These are phyloP conservation scores for Purpureocillium lavendulum DNA, from an alignment of 2,329 filamentous ascomycete species.

Conservation along the genomic window DNA sequence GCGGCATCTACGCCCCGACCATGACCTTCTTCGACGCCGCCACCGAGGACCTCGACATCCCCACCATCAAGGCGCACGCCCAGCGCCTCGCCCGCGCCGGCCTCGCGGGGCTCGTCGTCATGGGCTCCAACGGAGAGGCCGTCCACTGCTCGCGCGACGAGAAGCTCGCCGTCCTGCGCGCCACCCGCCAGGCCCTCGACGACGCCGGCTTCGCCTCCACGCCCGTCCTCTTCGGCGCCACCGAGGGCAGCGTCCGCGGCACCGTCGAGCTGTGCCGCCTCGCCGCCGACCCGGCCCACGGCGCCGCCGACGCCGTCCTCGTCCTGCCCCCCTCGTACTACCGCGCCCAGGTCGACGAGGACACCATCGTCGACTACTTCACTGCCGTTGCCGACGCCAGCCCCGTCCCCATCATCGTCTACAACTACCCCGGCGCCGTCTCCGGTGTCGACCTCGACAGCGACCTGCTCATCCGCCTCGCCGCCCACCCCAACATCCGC, in stretches of 20 bases:
- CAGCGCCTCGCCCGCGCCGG: conserved; percentile 70
- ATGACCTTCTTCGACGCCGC: conserved; percentile 84
- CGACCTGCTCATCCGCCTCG: conserved; percentile 73
- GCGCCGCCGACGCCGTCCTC: conserved; percentile 73
- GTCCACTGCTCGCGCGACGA: conserved; percentile 75
- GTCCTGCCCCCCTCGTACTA: conserved; percentile 80
- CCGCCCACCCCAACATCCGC: conserved; percentile 73
- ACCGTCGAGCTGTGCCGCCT: conserved; percentile 69
- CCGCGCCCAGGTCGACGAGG: conserved; percentile 66
- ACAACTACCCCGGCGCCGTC: conserved; percentile 87
- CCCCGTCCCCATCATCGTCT: conserved; percentile 71
- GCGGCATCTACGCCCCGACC: conserved; percentile 80
- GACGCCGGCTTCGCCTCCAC: conserved; percentile 66
- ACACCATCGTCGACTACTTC: conserved; percentile 66
- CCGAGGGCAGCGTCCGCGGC: conserved; percentile 71
- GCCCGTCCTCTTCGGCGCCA: conserved; percentile 77
- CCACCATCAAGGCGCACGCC: conserved; percentile 71
- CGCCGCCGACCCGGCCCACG: conserved; percentile 49
- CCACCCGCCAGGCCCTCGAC: conserved; percentile 75
- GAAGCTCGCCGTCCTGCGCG: conserved; percentile 64
- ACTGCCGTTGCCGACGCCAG: conserved; percentile 65
- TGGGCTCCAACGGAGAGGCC: conserved; percentile 88
- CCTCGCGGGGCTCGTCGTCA: conserved; percentile 72
- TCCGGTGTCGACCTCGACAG: conserved; percentile 85
- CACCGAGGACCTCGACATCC: conserved; percentile 77